A percentile compares a stretch with the other conserved stretches of the same genome.
Conservation (phyloP, 768 basidiomycete genomes). For the Russula sp. region DNA sequence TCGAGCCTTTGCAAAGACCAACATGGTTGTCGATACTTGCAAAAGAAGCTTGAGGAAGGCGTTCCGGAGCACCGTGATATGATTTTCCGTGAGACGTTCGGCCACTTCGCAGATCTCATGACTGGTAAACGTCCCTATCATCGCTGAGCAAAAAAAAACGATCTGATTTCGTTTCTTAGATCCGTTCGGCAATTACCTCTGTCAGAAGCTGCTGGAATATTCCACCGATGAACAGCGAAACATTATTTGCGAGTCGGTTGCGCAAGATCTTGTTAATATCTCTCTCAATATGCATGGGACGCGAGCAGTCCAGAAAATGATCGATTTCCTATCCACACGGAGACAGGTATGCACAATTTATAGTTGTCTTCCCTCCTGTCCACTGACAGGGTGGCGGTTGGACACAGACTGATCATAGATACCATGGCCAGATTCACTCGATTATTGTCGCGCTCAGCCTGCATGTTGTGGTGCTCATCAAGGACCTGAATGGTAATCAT, state of each 20-base stretch:
- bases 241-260: conserved; percentile 94
- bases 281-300: conserved; percentile 99
- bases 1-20: conserved; percentile 95
- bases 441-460: conserved; percentile 95
- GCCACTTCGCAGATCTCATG: conserved; percentile 98
- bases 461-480: conserved; percentile 98
- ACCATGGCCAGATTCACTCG: conserved; percentile 88
- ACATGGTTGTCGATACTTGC: conserved; percentile 95
- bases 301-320: conserved; percentile 99
- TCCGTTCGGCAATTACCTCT: conserved; percentile 98
- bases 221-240: conserved; percentile 97
- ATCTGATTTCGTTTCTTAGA: conserved; percentile 40
- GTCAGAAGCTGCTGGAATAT: conserved; percentile 95
- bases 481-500: conserved; percentile 95
- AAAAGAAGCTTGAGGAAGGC: conserved; percentile 98
- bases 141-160: neutral
- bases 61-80: conserved; percentile 95
- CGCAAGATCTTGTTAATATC: conserved; percentile 95
- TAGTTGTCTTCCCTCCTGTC: conserved; percentile 34
- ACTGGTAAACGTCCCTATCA: conserved; percentile 51
- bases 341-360: conserved; percentile 66
- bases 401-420: conserved; percentile 72
- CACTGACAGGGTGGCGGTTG: conserved; percentile 43
- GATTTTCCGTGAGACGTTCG: conserved; percentile 98
- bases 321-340: conserved; percentile 94